These are phyloP conservation scores for Cyberlindnera mississippiensis DNA, from an alignment of 805 yeast genomes.

Conservation along the genomic window DNA sequence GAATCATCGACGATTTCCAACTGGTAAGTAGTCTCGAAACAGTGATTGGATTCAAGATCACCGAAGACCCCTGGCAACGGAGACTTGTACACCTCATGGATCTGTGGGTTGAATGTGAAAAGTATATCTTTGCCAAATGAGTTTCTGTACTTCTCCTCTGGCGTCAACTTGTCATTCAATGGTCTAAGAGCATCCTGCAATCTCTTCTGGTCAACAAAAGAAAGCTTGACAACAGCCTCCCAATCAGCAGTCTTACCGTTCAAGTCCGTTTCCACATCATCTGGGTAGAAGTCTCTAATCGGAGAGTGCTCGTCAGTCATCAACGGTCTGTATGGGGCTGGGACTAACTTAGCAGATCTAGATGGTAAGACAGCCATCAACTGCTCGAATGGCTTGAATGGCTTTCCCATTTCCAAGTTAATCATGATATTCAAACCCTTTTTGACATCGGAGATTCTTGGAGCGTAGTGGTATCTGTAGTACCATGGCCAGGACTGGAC, in stretches of 20 bases:
- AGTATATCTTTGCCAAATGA: slow-evolving; percentile 64
- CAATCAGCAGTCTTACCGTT: slow-evolving; percentile 95
- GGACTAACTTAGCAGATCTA: slow-evolving; percentile 77
- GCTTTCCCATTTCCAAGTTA: slow-evolving; percentile 63
- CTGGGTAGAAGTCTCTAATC: slow-evolving; percentile 86
- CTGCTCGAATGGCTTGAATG: slow-evolving; percentile 92
- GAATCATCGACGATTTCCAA: slow-evolving; percentile 44
- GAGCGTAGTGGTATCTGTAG: slow-evolving; percentile 85
- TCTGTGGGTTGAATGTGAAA: slow-evolving; percentile 75
- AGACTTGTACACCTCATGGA: slow-evolving; percentile 59
- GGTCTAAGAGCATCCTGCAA: slow-evolving; percentile 72
- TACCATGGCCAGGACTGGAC: slow-evolving; percentile 97
- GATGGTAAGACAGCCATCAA: slow-evolving; percentile 92
- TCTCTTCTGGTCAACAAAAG: slow-evolving; percentile 84
- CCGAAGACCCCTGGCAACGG: slow-evolving; percentile 75
- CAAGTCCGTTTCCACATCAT: slow-evolving; percentile 79
- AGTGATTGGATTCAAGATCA: slow-evolving; percentile 76
- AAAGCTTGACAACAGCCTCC: slow-evolving; percentile 94
- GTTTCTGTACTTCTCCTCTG: slow-evolving; percentile 74
- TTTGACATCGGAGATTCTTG: slow-evolving; percentile 83
- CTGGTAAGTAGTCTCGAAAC: slow-evolving; percentile 56
- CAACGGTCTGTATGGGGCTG: slow-evolving; percentile 68
- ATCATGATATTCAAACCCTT: slow-evolving; percentile 65
- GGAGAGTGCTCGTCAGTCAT: slow-evolving; percentile 88
- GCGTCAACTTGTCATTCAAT: slow-evolving; percentile 52